phyloP scores from a whole-genome alignment of 2,329 filamentous ascomycete species.

The Fonsecaea pugnacius region DNA sequence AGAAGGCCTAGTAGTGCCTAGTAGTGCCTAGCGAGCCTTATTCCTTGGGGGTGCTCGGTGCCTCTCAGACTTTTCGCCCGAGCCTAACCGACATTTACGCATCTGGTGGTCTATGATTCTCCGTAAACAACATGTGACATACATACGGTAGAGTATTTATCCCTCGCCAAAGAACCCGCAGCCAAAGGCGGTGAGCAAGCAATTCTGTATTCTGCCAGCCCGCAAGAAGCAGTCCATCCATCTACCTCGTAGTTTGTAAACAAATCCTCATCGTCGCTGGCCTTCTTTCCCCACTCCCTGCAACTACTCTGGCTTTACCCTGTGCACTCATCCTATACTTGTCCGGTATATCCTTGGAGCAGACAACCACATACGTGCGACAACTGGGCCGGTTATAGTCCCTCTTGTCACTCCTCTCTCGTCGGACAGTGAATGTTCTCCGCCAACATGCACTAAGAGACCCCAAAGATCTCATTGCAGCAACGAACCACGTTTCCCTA shows the following conservation, averaged over 20 bases:
- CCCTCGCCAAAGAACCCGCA: not conserved
- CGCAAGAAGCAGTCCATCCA: not conserved
- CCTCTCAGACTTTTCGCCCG: not conserved
- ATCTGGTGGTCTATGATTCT: not conserved
- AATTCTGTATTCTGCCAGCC: not conserved
- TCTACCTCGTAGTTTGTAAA: not conserved
- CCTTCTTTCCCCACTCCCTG: not conserved
- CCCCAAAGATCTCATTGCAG: not conserved
- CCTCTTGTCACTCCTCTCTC: not conserved
- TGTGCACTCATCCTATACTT: not conserved
- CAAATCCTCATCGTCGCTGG: not conserved
- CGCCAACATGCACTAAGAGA: not conserved
- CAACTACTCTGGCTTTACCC: not conserved
- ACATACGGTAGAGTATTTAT: not conserved
- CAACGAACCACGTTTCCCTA: not conserved
- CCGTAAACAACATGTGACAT: not conserved
- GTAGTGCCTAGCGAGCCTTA: too few species aligned
- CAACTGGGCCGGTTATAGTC: not conserved
- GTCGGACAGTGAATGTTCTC: not conserved
- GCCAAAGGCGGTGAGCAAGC: not conserved
- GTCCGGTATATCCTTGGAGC: not conserved
- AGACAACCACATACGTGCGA: not conserved
- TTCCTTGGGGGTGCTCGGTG: not conserved
- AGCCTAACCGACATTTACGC: not conserved
- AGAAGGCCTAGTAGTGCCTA: not conserved